These are phyloP conservation scores for Clavispora vitiphila DNA, from an alignment of 805 yeast genomes.

Conservation along the genomic window DNA sequence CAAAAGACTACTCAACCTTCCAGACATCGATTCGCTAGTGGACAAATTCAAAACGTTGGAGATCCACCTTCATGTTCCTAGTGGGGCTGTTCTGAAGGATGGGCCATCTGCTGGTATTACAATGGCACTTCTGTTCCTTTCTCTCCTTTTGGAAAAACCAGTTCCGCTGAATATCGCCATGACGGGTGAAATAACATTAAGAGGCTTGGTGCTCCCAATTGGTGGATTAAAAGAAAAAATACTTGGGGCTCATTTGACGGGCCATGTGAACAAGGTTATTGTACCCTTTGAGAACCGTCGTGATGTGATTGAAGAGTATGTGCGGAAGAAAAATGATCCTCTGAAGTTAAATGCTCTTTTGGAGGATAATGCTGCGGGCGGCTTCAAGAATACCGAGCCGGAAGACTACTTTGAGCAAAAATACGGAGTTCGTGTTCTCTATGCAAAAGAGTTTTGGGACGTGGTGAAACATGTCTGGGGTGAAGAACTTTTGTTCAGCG, in stretches of 20 bases:
- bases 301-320: slow-evolving; percentile 60
- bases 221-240: slow-evolving; percentile 79
- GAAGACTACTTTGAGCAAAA: slow-evolving; percentile 48
- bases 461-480: slow-evolving; percentile 72
- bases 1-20: slow-evolving; percentile 28
- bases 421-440: slow-evolving; percentile 54
- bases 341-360: slow-evolving; percentile 30
- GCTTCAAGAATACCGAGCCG: slow-evolving; percentile 38
- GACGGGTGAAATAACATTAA: slow-evolving; percentile 82
- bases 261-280: slow-evolving; percentile 52
- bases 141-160: slow-evolving; percentile 39
- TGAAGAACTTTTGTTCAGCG: slow-evolving; percentile 29
- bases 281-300: slow-evolving; percentile 67
- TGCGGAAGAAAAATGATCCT: slow-evolving; percentile 30
- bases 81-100: slow-evolving; percentile 44
- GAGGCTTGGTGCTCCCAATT: slow-evolving; percentile 75
- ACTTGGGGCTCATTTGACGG: slow-evolving; percentile 70
- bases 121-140: slow-evolving; percentile 44
- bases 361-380: slow-evolving; percentile 28
- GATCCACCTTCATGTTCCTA: slow-evolving; percentile 49
- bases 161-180: slow-evolving; percentile 56
- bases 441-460: slow-evolving; percentile 76
- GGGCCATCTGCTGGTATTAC: slow-evolving; percentile 50
- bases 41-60: slow-evolving; percentile 50
- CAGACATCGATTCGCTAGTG: slow-evolving; percentile 27